phyloP scores from a whole-genome alignment of 78 protist species.

The Dictyostelium discoideum region dicty_2.7 NC_007091.3:4762501-4763000 shows the following conservation, averaged over 20 bases:
- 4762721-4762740: slow-evolving; percentile 29
- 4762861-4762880: neutral
- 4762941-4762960: too few relatives aligned
- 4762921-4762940: too few relatives aligned
- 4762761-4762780: neutral
- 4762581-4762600: slow-evolving; percentile 61
- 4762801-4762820: slow-evolving; percentile 12
- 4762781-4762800: neutral
- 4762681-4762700: neutral
- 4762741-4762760: neutral
- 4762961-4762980: neutral
- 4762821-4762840: neutral
- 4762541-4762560: slow-evolving; percentile 7
- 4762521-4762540: neutral
- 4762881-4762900: neutral
- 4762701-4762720: neutral
- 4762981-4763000: neutral
- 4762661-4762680: too few relatives aligned
- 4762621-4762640: neutral
- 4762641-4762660: neutral
- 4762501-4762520: neutral
- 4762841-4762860: neutral
- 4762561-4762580: neutral
- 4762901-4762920: too few relatives aligned
- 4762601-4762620: slow-evolving; percentile 65